phyloP scores from a whole-genome alignment of 2,329 filamentous ascomycete genomes.

The Penicillium hordei region DNA sequence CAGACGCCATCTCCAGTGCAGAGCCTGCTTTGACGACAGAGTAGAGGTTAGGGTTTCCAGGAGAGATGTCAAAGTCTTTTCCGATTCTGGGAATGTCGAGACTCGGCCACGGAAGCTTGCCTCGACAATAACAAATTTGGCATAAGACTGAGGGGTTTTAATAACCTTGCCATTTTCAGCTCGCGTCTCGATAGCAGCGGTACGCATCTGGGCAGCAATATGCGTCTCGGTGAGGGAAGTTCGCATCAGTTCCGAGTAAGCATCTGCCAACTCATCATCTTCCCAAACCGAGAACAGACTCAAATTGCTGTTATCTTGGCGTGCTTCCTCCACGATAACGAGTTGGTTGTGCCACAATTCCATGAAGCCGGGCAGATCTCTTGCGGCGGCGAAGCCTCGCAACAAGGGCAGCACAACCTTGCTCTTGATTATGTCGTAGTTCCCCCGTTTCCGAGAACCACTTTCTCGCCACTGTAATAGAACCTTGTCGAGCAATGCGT shows the following conservation, averaged over 20 bases:
- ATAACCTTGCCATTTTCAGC: constrained; percentile 30
- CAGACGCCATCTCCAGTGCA: constrained; percentile 44
- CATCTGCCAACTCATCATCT: constrained; percentile 44
- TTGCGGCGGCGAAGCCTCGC: constrained; percentile 41
- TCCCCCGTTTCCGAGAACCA: constrained; percentile 13
- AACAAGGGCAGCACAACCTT: constrained; percentile 43
- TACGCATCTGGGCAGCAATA: constrained; percentile 33
- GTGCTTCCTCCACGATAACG: constrained; percentile 36
- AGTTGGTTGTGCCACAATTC: constrained; percentile 44
- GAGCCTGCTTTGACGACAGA: constrained; percentile 31
- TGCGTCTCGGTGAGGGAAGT: constrained; percentile 33
- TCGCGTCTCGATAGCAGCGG: constrained; percentile 30
- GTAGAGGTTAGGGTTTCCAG: constrained; percentile 31
- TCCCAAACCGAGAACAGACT: constrained; percentile 45
- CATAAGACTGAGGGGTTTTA: constrained; percentile 32
- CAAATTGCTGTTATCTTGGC: constrained; percentile 24
- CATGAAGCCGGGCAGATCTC: constrained; percentile 43
- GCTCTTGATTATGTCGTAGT: constrained; percentile 38
- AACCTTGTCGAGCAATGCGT: constrained; percentile 39
- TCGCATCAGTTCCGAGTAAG: constrained; percentile 36
- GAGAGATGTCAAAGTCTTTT: constrained; percentile 26
- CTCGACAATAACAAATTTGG: constrained; percentile 38
- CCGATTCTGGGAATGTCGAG: constrained; percentile 24
- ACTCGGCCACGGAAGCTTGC: constrained; percentile 33
- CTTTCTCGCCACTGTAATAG: constrained; percentile 33